Evolutionary conservation across 148 eudicot species (phyloP).

Genomic region (Cornus controversa): DNA sequence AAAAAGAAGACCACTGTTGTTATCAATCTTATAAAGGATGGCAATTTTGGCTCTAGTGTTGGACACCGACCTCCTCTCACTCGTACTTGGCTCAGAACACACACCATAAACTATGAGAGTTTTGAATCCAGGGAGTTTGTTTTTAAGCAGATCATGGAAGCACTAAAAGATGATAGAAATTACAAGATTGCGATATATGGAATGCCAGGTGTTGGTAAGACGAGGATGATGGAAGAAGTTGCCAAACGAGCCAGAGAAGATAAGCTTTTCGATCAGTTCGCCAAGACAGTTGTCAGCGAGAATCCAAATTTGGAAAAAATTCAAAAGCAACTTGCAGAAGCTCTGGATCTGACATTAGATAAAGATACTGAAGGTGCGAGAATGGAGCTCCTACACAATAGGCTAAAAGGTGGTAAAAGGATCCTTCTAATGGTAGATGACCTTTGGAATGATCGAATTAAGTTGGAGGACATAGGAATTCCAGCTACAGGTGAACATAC

Average conservation of each 20-base stretch:
- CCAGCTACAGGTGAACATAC: not conserved
- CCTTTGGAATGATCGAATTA: constrained; percentile 2
- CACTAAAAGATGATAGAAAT: not conserved
- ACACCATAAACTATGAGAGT: not conserved
- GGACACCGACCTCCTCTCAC: not conserved
- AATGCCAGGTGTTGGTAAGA: constrained; percentile 11
- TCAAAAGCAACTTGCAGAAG: not conserved
- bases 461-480: constrained; percentile 14
- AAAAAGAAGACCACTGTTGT: not conserved
- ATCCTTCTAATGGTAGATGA: constrained; percentile 19
- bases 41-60: not conserved
- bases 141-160: not conserved
- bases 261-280: not conserved
- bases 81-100: not conserved
- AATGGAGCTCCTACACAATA: not conserved
- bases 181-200: constrained; percentile 7
- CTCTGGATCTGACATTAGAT: not conserved
- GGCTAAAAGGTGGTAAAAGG: not conserved
- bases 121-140: not conserved
- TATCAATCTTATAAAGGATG: not conserved
- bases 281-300: not conserved
- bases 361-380: not conserved
- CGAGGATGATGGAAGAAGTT: not conserved
- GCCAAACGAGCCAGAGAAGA: not conserved
- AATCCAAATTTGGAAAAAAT: not conserved